Base-by-base conservation (phyloP, 805 yeast species). In the Candida argentea region DNA sequence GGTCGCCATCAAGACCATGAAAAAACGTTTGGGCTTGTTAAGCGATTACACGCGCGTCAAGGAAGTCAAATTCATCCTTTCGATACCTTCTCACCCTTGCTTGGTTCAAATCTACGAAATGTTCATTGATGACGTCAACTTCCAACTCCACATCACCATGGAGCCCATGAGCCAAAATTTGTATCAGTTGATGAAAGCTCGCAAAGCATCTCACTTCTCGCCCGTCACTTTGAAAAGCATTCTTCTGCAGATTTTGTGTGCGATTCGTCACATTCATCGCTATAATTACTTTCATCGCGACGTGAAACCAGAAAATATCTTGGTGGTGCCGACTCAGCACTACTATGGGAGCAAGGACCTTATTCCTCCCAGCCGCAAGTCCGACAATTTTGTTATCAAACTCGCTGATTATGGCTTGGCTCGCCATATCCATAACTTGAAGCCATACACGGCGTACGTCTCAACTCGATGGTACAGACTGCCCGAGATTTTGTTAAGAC, bases 251-350 rank as follows among this genome's bases (percentile, higher is more conserved):
- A 50, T 87, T 1, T 57, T 84, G 32, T 64, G 70, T 31, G 98
- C 91, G 4, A 65, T 87, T 16, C 69, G 73, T 32, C 96, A 89
- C 50, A 85, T 89, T 31, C 98, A 84, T 44, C 48, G 52, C 16
- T 57, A 65, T 40, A 68, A 70, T 7, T 83, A 65, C 44, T 77
- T 77, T 44, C 97, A 89, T 50, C 69, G 98, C 32, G 98, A 89
- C 59, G 67, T 89, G 27, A 89, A 89, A 52, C 97, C 98, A 0
- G 96, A 89, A 45, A 89, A 89, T 52, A 78, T 89, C 15, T 66
- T 89, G 39, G 72, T 87, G 4, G 63, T 76, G 20, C 73, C 76
- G 14, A 55, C 78, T 5, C 51, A 55, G 22, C 64, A 64, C 27
- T 79, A 67, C 43, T 78, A 69, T 48, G 70, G 70, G 2, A 39